phyloP scores from a whole-genome alignment of 176 grass and related monocot species.

The Carex myosuroides region DNA sequence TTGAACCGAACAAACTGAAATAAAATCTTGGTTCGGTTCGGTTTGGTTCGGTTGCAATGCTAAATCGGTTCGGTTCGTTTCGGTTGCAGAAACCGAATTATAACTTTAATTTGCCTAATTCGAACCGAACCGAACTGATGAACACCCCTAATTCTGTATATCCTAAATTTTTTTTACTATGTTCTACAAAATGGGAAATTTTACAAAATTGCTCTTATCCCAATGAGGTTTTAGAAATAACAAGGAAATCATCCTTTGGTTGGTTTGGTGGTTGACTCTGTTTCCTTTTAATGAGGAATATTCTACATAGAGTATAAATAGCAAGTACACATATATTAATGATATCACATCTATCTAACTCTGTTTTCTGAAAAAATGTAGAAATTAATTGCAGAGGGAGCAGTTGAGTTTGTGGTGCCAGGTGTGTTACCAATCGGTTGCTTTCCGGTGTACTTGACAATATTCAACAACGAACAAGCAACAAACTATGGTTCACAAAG shows the following conservation, averaged over 20 bases:
- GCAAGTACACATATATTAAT: background rate
- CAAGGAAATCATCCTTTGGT: background rate
- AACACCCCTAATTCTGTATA: background rate
- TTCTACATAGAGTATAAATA: background rate
- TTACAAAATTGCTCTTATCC: background rate
- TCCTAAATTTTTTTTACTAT: background rate
- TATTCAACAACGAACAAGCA: conserved; percentile 35
- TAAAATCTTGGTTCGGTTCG: too few species aligned
- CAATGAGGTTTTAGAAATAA: background rate
- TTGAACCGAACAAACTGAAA: too few species aligned
- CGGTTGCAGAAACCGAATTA: too few species aligned
- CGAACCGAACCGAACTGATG: too few species aligned
- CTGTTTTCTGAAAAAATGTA: background rate
- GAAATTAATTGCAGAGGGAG: conserved; percentile 71
- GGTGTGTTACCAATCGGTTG: conserved; percentile 76
- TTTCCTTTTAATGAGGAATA: background rate
- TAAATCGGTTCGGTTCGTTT: too few species aligned
- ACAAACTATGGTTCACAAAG: conserved; percentile 32
- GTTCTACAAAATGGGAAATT: background rate
- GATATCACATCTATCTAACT: background rate
- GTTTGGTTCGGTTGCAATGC: too few species aligned
- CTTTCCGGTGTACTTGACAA: conserved; percentile 70
- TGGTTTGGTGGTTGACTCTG: background rate
- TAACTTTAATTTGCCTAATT: too few species aligned
- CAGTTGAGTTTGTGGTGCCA: conserved; percentile 78